Base-by-base conservation (phyloP, 768 basidiomycete species). In the Termitomyces sp. region DNA sequence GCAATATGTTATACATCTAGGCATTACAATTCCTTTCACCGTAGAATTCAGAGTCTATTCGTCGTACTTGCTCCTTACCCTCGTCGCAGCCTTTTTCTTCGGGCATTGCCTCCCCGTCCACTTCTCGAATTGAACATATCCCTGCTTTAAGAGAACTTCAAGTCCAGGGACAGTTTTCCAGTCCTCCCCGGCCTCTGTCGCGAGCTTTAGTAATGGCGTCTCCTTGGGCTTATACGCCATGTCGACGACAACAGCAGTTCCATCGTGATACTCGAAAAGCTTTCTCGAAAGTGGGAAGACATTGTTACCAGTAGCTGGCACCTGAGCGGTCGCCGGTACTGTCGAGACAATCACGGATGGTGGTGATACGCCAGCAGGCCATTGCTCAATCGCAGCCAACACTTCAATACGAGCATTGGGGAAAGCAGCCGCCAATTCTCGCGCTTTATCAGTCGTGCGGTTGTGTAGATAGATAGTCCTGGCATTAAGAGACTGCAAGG, bases 151-250 rank as follows among this genome's bases (percentile, higher is more conserved):
- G 52, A 98, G 75, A 54, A 96, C 89, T 66, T 94, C 90, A 11
- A 96, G 75, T 0, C 96, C 95, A 54, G 81, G 81, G n/a, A 94
- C 89, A 4, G 78, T 74, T 11, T 73, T 77, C 95, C 95, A 96
- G 38, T 81, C 78, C 33, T 72, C 63, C 7, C 77, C 78, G 24
- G 70, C 74, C 42, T 71, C 68, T 66, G 81, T 79, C 4, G 93
- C 95, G 15, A 96, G 74, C 56, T 72, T 70, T 28, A 98, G 75
- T 58, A 99, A 73, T 0, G 95, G 89, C 15, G 96, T 98, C 66
- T 86, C 82, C 3, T 88, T 84, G 0, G 96, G 97, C 66, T 89
- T 89, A 73, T 98, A 98, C 20, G 96, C 94, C 90, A 97, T 91
- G 67, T 99, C 97, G 12, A 98, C 81, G 12, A 95, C 89, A 1